Evolutionary conservation across 2,329 filamentous ascomycete genomes (phyloP).

Genomic region (Verticillium tricorpus): DNA sequence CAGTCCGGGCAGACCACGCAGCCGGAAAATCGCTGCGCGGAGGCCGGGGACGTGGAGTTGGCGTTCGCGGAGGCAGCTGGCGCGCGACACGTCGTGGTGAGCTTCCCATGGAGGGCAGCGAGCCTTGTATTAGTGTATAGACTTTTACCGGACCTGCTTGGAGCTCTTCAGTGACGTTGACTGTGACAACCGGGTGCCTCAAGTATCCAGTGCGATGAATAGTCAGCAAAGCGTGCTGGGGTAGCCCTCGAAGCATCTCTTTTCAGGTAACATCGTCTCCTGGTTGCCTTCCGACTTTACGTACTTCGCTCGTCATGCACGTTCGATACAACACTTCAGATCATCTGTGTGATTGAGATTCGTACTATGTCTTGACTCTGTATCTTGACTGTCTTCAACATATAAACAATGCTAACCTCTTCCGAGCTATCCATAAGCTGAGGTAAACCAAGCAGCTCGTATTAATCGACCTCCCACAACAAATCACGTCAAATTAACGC

Average conservation of each 20-base stretch:
- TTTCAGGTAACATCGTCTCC: too few relatives aligned
- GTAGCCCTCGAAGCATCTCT: too few relatives aligned
- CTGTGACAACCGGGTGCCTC: too few relatives aligned
- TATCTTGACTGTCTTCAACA: not conserved
- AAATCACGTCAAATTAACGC: not conserved
- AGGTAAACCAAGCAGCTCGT: not conserved
- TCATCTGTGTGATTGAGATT: too few relatives aligned
- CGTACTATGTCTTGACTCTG: not conserved
- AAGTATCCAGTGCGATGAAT: too few relatives aligned
- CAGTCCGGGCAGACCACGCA: not conserved
- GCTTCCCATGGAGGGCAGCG: slow-evolving; percentile 2
- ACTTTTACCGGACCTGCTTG: slow-evolving; percentile 7
- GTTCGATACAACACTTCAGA: too few relatives aligned
- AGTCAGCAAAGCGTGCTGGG: too few relatives aligned
- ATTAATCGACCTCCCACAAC: not conserved
- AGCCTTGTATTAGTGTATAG: slow-evolving; percentile 33
- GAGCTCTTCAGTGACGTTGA: not conserved
- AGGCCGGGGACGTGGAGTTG: not conserved
- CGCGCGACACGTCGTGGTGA: slow-evolving; percentile 5
- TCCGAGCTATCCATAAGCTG: not conserved
- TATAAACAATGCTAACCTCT: not conserved
- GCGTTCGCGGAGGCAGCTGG: not conserved
- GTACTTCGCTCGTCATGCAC: too few relatives aligned
- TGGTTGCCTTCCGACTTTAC: too few relatives aligned
- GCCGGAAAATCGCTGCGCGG: not conserved